These are phyloP conservation scores for Kentomonas sorsogonicus DNA, from an alignment of 208 protist genomes.

Conservation along the genomic window DNA sequence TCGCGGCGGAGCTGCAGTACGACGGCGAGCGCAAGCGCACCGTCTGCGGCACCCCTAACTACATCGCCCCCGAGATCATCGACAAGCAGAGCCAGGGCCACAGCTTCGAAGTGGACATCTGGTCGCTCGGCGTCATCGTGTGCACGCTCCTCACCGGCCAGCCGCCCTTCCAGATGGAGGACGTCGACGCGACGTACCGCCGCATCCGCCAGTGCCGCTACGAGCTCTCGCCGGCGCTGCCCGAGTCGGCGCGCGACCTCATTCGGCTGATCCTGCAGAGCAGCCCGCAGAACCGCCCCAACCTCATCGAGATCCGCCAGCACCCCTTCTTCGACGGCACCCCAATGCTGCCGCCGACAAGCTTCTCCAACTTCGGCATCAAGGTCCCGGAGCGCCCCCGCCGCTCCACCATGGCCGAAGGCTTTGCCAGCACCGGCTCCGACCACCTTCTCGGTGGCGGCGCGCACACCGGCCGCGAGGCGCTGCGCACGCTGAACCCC, in stretches of 20 bases:
- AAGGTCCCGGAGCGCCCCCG: slow-evolving; percentile 11
- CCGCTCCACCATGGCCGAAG: slow-evolving; percentile 13
- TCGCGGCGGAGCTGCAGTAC: slow-evolving; percentile 87
- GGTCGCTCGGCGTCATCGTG: slow-evolving; percentile 97
- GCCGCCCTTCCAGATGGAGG: slow-evolving; percentile 97
- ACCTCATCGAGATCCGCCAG: slow-evolving; percentile 74
- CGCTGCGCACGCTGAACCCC: slow-evolving; percentile 43
- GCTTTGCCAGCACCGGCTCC: not conserved
- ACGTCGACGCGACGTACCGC: slow-evolving; percentile 95
- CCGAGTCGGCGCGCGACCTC: slow-evolving; percentile 80
- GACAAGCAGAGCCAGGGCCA: slow-evolving; percentile 85
- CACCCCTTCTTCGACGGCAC: slow-evolving; percentile 85
- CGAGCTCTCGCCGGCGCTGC: slow-evolving; percentile 78
- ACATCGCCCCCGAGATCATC: slow-evolving; percentile 94
- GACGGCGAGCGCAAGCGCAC: slow-evolving; percentile 93
- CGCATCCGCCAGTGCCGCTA: slow-evolving; percentile 92
- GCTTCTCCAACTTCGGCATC: slow-evolving; percentile 43
- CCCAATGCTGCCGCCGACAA: slow-evolving; percentile 36
- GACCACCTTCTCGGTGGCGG: slow-evolving; percentile 4
- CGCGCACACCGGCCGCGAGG: slow-evolving; percentile 28
- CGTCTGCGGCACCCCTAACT: slow-evolving; percentile 96
- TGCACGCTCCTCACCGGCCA: slow-evolving; percentile 97
- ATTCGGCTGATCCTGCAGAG: slow-evolving; percentile 89
- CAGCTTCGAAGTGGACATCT: slow-evolving; percentile 97
- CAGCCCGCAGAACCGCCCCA: slow-evolving; percentile 77